These are phyloP conservation scores for Buxus sempervirens DNA, from an alignment of 164 flowering plant genomes.

Conservation along the genomic window DNA sequence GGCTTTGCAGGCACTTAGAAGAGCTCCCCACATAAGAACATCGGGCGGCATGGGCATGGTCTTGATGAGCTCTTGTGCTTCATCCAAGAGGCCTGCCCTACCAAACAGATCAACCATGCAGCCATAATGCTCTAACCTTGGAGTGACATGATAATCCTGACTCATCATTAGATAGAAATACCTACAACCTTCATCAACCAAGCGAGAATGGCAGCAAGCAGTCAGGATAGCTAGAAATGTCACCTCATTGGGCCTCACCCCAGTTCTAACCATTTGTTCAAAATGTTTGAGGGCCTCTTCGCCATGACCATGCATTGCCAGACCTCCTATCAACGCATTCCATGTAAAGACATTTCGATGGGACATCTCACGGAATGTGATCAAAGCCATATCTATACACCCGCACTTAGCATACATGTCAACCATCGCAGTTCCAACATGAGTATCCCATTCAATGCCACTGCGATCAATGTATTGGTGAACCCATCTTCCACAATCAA, in stretches of 20 bases:
- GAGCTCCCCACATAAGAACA: slow-evolving; percentile 49
- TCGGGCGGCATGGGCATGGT: slow-evolving; percentile 51
- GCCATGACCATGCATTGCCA: slow-evolving; percentile 56
- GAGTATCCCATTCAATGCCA: slow-evolving; percentile 38
- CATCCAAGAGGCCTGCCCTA: slow-evolving; percentile 43
- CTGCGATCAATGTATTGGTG: slow-evolving; percentile 37
- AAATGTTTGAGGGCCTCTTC: slow-evolving; percentile 33
- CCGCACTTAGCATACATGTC: slow-evolving; percentile 72
- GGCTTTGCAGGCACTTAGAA: slow-evolving; percentile 50
- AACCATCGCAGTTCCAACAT: slow-evolving; percentile 48
- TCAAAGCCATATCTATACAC: slow-evolving; percentile 38
- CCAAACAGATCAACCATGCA: slow-evolving; percentile 60
- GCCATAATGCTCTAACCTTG: slow-evolving; percentile 51
- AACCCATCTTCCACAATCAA: slow-evolving; percentile 51
- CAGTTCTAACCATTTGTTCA: slow-evolving; percentile 27
- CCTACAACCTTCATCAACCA: slow-evolving; percentile 43
- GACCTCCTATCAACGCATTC: slow-evolving; percentile 50
- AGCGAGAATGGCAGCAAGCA: slow-evolving; percentile 58
- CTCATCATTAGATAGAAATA: slow-evolving; percentile 34
- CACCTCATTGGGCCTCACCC: slow-evolving; percentile 41
- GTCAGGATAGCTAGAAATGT: slow-evolving; percentile 50
- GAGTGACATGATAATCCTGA: slow-evolving; percentile 26
- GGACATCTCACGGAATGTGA: slow-evolving; percentile 24
- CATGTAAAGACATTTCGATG: slow-evolving; percentile 34
- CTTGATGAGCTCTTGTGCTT: slow-evolving; percentile 37